These are phyloP conservation scores for Leccinum arenicola DNA, from an alignment of 768 basidiomycete genomes.

Conservation along the genomic window DNA sequence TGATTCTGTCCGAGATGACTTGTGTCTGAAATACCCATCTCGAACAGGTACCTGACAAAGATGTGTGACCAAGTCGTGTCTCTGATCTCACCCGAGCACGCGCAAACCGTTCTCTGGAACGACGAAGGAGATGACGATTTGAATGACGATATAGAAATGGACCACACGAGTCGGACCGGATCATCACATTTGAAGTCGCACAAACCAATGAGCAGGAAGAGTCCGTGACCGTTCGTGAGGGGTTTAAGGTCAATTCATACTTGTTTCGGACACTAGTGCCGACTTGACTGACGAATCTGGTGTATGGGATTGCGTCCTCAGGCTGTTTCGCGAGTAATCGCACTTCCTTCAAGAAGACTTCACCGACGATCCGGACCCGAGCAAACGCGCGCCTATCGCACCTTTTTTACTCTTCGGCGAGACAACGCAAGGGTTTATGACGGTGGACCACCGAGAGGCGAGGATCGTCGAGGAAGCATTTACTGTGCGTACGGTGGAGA, in stretches of 20 bases:
- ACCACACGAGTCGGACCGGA: conserved; percentile 40
- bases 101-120: conserved; percentile 43
- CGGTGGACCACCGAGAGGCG: conserved; percentile 22
- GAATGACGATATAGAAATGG: conserved; percentile 24
- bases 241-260: conserved; percentile 41
- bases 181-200: conserved; percentile 52
- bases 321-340: conserved; percentile 15
- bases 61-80: conserved; percentile 54
- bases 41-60: conserved; percentile 53
- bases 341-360: conserved; percentile 8
- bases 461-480: neutral
- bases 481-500: neutral
- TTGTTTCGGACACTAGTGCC: neutral
- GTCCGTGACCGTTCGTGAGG: conserved; percentile 39
- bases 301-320: neutral
- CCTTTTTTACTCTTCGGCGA: conserved; percentile 40
- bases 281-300: neutral
- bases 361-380: conserved; percentile 4
- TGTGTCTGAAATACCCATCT: neutral
- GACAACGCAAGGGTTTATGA: conserved; percentile 40
- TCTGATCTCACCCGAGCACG: conserved; percentile 48
- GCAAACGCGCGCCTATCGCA: conserved; percentile 5
- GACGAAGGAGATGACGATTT: conserved; percentile 32
- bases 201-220: conserved; percentile 58
- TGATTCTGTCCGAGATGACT: neutral